Evolutionary conservation across 1,284 basidiomycete species (phyloP).

Genomic region (Sporisorium iseilematis-ciliati): DNA sequence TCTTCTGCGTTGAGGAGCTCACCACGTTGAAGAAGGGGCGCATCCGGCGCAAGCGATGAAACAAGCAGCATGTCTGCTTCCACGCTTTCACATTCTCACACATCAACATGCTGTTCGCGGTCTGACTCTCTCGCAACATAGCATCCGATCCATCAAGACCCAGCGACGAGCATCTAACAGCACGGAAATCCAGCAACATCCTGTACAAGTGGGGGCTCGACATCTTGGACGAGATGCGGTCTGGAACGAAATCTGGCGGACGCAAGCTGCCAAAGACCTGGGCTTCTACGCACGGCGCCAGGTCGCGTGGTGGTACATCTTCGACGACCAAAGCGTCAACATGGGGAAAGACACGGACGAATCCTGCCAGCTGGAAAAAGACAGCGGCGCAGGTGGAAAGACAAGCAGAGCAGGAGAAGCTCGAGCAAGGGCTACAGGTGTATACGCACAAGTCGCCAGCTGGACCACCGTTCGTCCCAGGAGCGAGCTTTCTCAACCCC

Average conservation of each 20-base stretch:
- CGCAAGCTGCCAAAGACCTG: slow-evolving; percentile 38
- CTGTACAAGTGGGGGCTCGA: slow-evolving; percentile 17
- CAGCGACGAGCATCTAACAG: neutral
- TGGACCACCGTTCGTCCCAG: slow-evolving; percentile 18
- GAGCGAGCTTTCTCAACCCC: slow-evolving; percentile 15
- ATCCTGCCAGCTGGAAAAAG: neutral
- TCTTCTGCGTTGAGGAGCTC: too few relatives aligned
- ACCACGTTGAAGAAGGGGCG: neutral
- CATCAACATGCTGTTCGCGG: slow-evolving; percentile 9
- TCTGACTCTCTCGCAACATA: slow-evolving; percentile 4
- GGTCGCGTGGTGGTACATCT: neutral
- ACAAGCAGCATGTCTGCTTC: slow-evolving; percentile 24
- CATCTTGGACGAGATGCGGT: slow-evolving; percentile 25
- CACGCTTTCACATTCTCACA: slow-evolving; percentile 8
- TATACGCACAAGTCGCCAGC: slow-evolving; percentile 29
- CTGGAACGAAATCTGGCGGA: neutral
- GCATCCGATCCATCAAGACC: neutral
- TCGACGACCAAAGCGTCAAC: neutral
- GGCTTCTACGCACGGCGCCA: slow-evolving; percentile 30
- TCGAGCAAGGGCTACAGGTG: slow-evolving; percentile 26
- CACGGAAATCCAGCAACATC: neutral
- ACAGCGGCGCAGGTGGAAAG: slow-evolving; percentile 16
- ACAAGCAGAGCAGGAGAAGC: slow-evolving; percentile 18
- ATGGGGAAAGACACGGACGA: neutral
- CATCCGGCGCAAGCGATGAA: slow-evolving; percentile 18